Evolutionary conservation across 192 early-diverging fungal genomes (phyloP), one percentile per base, ranked within the genome.

Genomic region (Coemansia biformis): DNA sequence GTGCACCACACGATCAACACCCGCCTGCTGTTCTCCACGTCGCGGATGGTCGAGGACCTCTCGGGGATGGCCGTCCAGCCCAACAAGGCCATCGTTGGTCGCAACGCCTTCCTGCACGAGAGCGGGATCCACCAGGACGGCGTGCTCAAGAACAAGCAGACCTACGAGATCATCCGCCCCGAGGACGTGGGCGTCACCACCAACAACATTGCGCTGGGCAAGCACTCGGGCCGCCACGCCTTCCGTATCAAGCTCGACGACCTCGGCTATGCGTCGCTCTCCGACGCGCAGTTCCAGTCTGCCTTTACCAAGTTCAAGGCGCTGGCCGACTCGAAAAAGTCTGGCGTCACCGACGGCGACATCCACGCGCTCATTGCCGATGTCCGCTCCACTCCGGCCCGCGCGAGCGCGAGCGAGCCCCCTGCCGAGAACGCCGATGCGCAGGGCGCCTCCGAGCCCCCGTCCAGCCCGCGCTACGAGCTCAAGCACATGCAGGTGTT

Each of bases 111-210:
- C 51, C 76, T 92, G 59, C 94, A 98, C 65, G 92, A 98, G 77
- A 91, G 89, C 51, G 94, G 94, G 24, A 98, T 98, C 68, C 94
- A 98, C 69, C 94, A 98, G 66, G 94, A 98, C 68, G 94, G 94
- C 46, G 87, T 98, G 45, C 81, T 98, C 41, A 98, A 98, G 76
- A 83, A 96, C 78, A 91, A 92, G 64, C 74, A 68, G 31, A 98
- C 94, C 0, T 98, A 98, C 61, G 94, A 98, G 77, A 98, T 98
- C 57, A 96, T 98, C 51, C 82, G 85, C 46, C 92, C 94, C 11
- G 89, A 88, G 38, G 84, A 89, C 23, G 85, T 98, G 10, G 94
- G 94, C 39, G 83, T 94, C 35, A 84, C 88, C 16, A 85, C 88
- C 14, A 75, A 84, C 43, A 80, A 87, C 58, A 63, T 98, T 29